A percentile compares a stretch with the other conserved stretches of the same genome.
These are phyloP conservation scores for Puya raimondii DNA, from an alignment of 176 grass and related monocot genomes.

Conservation along the genomic window DNA sequence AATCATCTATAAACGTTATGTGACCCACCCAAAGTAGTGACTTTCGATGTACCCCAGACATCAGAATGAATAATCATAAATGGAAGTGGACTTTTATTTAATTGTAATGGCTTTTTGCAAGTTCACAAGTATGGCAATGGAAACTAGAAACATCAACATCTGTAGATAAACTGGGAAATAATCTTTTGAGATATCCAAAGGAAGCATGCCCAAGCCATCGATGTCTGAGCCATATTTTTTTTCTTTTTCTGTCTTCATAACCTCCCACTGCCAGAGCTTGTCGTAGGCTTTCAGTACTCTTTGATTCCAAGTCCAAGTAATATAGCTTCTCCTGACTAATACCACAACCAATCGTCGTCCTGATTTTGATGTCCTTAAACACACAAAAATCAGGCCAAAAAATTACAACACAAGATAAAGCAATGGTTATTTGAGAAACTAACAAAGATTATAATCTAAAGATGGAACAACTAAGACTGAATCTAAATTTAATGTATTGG, in stretches of 20 bases:
- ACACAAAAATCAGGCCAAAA: neutral
- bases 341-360: neutral
- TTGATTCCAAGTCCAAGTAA: neutral
- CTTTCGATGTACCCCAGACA: neutral
- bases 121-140: slow-evolving; percentile 1
- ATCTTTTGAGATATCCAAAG: neutral
- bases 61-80: neutral
- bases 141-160: neutral
- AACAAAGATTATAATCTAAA: neutral
- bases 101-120: neutral
- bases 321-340: neutral
- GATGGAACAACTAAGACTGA: neutral
- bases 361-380: neutral
- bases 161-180: neutral
- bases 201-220: slow-evolving; percentile 2
- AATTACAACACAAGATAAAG: neutral
- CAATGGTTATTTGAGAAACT: neutral
- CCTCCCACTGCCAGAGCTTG: neutral
- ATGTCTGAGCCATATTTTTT: neutral
- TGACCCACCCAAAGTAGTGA: neutral
- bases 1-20: neutral
- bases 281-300: too few relatives aligned
- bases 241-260: neutral
- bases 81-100: neutral
- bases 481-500: too few relatives aligned